phyloP scores from a whole-genome alignment of 1,284 basidiomycete species.

The Gymnopus androsaceus region DNA sequence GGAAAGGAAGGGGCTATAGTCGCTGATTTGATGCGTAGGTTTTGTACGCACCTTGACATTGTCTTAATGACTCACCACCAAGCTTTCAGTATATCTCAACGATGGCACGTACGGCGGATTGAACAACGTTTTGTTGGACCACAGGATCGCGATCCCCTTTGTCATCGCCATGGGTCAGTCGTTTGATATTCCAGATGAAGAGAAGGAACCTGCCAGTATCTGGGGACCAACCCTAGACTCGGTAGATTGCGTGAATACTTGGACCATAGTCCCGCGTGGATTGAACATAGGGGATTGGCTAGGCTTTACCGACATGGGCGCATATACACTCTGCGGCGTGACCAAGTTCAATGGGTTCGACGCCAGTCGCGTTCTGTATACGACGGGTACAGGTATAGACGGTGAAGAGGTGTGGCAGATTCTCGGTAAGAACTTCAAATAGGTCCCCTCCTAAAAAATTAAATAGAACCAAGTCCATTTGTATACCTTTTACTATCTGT shows the following conservation, averaged over 20 bases:
- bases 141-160: conserved; percentile 84
- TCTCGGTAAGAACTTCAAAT: too few species aligned
- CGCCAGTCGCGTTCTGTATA: too few species aligned
- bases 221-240: conserved; percentile 86
- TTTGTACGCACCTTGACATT: conserved; percentile 46
- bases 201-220: conserved; percentile 41
- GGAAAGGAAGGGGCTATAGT: conserved; percentile 31
- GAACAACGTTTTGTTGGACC: conserved; percentile 96
- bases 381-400: too few species aligned
- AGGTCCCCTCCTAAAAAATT: too few species aligned
- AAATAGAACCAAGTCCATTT: too few species aligned
- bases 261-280: conserved; percentile 61
- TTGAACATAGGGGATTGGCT: conserved; percentile 90
- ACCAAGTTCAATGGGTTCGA: conserved; percentile 87
- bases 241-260: conserved; percentile 78
- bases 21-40: conserved; percentile 79
- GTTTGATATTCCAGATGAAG: conserved; percentile 44
- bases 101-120: conserved; percentile 98
- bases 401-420: too few species aligned
- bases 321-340: conserved; percentile 90
- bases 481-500: too few species aligned
- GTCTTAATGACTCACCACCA: conserved; percentile 45
- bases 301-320: conserved; percentile 90
- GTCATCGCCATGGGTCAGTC: conserved; percentile 58
- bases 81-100: conserved; percentile 88